Base-by-base conservation (phyloP, 768 basidiomycete species). In the Russula sp. region DNA sequence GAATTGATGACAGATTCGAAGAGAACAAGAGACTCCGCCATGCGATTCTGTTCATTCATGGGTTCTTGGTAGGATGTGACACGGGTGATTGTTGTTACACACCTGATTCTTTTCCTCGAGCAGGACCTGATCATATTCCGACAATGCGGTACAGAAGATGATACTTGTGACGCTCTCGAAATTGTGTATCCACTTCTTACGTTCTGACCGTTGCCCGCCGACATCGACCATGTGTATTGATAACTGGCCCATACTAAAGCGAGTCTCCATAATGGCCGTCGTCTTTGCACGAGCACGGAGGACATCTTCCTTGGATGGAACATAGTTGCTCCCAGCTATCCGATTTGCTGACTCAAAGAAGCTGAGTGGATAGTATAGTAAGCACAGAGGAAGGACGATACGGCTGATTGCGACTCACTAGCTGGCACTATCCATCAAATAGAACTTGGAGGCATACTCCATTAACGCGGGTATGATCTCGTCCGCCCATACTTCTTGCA, bases 391-490 rank as follows among this genome's bases (percentile, higher is more conserved):
- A 44, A 6, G 26, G 18, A 58, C 30, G n/a, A 46, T 5, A 34
- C 20, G 30, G 8, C 28, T 3, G 3, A 18, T 13, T n/a, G 28
- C 20, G 14, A 82, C 89, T 72, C 69, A 92, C 91, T 96, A 96
- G 50, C 80, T 80, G 0, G 95, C 95, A n/a, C 85, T 90, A 72
- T 97, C 95, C 92, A 95, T 96, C 16, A 97, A 79, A 72, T 96
- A 95, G 71, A 96, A 96, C 60, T 94, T 87, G 72, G 79, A 84
- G 24, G 79, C 77, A 67, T 86, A 84, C 36, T 83, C 81, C 79
- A 83, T 80, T 11, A 83, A 72, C 11, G 74, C 73, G 11, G 75
- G 72, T 55, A 79, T 78, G 58, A 87, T 81, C 13, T 85, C 83
- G 71, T 91, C 89, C 60, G 84, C 81, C 86, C 86, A 87, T 1